Evolutionary conservation across 1,139 yeast species (phyloP), one percentile per base, ranked within the genome.

Genomic region (Starmera stellimalicola): DNA sequence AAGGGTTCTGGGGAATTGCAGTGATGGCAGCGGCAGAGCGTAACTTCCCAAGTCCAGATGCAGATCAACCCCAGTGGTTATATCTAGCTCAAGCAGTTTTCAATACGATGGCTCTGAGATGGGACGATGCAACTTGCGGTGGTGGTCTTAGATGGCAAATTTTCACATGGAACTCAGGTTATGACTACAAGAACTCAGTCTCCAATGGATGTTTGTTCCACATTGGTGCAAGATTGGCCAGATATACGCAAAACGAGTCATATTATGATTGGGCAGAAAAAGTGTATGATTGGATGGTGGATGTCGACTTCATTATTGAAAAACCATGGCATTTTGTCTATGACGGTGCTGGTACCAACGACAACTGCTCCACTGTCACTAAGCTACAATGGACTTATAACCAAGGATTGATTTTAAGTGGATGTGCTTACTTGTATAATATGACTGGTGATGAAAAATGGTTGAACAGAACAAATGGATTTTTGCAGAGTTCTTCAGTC

Each of bases 131-230:
- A 3, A 50, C 69, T 36, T 88, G 97, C 59, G 71, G 69, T 34
- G 97, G 97, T 39, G 97, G 97, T 2, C 67, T 88, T 41, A 72
- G 96, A 61, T 88, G 97, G 97, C 97, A 88, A 62, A 88, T 88
- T 54, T 88, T 83, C 64, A 73, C 82, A 39, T 88, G 95, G 94
- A 88, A 88, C 56, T 69, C 87, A 8, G 97, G 97, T 45, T 88
- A 87, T 55, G 82, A 83, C 57, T 88, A 88, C 56, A 88, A 88
- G 59, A 88, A 88, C 57, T 66, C 94, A 8, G 93, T 88, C 38
- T 75, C 94, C 16, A 88, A 87, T 52, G 96, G 96, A 14, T 84
- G 94, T 48, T 63, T 88, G 41, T 87, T 88, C 73, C 81, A 84
- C 48, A 58, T 88, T 35, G 95, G 87, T 26, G 91, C 95, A 2